phyloP scores from a whole-genome alignment of 345 rosid species.

The Stellera chamaejasme region DNA sequence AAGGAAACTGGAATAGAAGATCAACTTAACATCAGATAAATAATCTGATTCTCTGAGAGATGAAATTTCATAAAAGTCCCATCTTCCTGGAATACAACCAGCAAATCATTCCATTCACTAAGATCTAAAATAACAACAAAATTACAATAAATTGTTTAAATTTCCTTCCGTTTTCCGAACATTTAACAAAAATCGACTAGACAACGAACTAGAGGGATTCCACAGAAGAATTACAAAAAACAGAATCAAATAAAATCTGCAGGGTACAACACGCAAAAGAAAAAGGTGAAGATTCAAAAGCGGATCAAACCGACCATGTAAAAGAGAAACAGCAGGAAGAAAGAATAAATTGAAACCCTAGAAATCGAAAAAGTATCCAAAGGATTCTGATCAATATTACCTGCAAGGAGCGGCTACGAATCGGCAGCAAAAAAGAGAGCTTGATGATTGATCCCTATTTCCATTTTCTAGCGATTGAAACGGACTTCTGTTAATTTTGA shows the following conservation, averaged over 20 bases:
- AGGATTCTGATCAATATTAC: conserved; percentile 18
- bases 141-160: background rate
- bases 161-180: conserved; percentile 9
- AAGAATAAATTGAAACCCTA: background rate
- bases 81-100: background rate
- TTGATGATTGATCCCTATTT: conserved; percentile 23
- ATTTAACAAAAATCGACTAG: conserved; percentile 17
- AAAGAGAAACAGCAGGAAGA: conserved; percentile 9
- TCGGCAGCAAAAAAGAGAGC: conserved; percentile 29
- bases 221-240: background rate
- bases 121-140: conserved; percentile 12
- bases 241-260: conserved; percentile 15
- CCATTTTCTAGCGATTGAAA: conserved; percentile 17
- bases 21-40: background rate
- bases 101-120: conserved; percentile 10
- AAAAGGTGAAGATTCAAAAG: conserved; percentile 22
- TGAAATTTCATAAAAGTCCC: background rate
- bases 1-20: background rate
- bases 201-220: background rate
- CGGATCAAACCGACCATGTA: conserved; percentile 18
- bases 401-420: conserved; percentile 23
- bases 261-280: conserved; percentile 12
- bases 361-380: conserved; percentile 9
- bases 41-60: background rate
- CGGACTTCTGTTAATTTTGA: conserved; percentile 31